Evolutionary conservation across 1,139 yeast genomes (phyloP).

Genomic region (Diutina mesorugosa): DNA sequence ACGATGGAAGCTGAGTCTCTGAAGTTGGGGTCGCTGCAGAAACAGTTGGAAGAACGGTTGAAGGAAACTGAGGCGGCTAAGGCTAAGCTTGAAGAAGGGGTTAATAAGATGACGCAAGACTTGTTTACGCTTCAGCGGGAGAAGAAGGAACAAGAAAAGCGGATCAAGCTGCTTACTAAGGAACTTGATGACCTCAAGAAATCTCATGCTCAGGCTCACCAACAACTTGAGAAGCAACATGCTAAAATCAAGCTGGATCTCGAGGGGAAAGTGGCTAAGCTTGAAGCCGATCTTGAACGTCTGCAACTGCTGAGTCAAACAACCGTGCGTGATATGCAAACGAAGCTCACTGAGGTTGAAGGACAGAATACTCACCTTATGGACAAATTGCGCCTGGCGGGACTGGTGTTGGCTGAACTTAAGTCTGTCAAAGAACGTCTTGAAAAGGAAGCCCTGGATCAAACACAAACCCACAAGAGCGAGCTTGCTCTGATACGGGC

Average conservation of each 20-base stretch:
- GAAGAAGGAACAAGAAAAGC: constrained; percentile 38
- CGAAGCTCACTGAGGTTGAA: constrained; percentile 11
- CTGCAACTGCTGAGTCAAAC: constrained; percentile 6
- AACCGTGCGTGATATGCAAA: constrained; percentile 5
- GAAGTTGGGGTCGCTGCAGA: background rate
- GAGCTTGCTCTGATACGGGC: constrained; percentile 5
- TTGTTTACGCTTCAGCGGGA: constrained; percentile 53
- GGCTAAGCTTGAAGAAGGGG: constrained; percentile 70
- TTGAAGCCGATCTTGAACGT: constrained; percentile 11
- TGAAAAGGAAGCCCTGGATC: background rate
- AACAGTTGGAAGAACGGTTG: background rate
- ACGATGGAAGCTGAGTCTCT: background rate
- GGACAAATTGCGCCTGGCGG: constrained; percentile 35
- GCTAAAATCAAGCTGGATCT: constrained; percentile 11
- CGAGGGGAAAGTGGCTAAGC: constrained; percentile 12
- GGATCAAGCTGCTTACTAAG: constrained; percentile 26
- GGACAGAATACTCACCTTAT: constrained; percentile 21
- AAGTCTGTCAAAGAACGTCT: constrained; percentile 8
- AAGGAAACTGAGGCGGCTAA: constrained; percentile 28
- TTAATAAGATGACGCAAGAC: constrained; percentile 83
- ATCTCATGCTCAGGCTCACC: constrained; percentile 14
- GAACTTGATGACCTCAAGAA: constrained; percentile 15
- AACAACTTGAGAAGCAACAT: constrained; percentile 12
- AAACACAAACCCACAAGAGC: constrained; percentile 4
- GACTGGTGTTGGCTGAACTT: constrained; percentile 28